Evolutionary conservation across 495 filamentous ascomycete species (phyloP).

Genomic region (Xylaria venustula): DNA sequence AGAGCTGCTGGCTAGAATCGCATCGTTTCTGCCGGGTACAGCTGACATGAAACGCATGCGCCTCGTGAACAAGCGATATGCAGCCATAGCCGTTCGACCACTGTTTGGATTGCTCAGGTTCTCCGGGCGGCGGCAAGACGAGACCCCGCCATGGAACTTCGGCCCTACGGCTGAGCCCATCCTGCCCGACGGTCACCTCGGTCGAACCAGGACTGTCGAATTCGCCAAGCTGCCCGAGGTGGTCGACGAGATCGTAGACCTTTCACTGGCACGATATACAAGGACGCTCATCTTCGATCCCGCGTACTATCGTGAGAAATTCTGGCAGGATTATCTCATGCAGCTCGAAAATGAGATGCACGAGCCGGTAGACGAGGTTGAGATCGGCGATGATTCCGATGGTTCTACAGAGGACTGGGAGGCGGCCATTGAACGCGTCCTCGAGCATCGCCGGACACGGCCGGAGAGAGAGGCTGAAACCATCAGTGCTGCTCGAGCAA

Average conservation of each 20-base stretch:
- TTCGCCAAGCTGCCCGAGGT: not conserved
- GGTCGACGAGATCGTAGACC: not conserved
- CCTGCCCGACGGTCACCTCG: not conserved
- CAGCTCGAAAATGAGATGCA: not conserved
- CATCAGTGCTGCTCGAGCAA: not conserved
- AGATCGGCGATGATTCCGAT: not conserved
- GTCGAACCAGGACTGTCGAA: constrained; percentile 2
- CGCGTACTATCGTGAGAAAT: constrained; percentile 3
- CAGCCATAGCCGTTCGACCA: constrained; percentile 1
- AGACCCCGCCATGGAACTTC: not conserved
- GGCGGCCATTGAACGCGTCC: not conserved
- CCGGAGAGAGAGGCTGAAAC: not conserved
- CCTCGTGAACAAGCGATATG: not conserved
- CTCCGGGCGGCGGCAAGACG: not conserved
- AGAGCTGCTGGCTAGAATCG: not conserved
- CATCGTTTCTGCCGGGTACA: not conserved
- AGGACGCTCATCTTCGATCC: constrained; percentile 8
- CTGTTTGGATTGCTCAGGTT: constrained; percentile 5
- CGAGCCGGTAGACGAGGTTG: constrained; percentile 5
- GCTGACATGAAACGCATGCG: constrained; percentile 1
- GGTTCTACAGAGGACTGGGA: not conserved
- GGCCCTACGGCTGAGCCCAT: not conserved
- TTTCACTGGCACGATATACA: not conserved
- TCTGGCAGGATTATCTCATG: constrained; percentile 1
- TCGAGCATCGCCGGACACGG: not conserved